Conservation (phyloP, 345 rosid genomes). For the thale cress (Arabidopsis thaliana) region DNA sequence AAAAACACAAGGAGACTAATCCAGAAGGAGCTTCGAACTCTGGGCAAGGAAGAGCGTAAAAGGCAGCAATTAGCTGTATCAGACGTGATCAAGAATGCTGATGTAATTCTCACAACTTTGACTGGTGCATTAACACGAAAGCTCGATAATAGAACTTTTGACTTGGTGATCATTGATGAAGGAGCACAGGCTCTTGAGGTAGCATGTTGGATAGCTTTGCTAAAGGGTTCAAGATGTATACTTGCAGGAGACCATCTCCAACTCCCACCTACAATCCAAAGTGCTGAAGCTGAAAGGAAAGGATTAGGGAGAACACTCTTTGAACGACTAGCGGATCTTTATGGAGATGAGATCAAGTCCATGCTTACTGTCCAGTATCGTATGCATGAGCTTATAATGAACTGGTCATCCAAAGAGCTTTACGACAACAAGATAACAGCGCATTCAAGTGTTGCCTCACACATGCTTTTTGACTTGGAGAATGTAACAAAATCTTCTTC, state of each 20-base stretch:
- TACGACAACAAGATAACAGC: constrained; percentile 78
- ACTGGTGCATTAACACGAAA: constrained; percentile 85
- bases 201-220: constrained; percentile 92
- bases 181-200: constrained; percentile 99
- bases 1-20: constrained; percentile 77
- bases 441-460: constrained; percentile 85
- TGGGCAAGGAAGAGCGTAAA: constrained; percentile 91
- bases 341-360: constrained; percentile 77
- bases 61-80: constrained; percentile 95
- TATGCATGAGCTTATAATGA: constrained; percentile 97
- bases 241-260: constrained; percentile 98
- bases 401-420: constrained; percentile 95
- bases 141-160: constrained; percentile 73
- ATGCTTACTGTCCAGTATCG: constrained; percentile 98
- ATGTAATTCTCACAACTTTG: constrained; percentile 85
- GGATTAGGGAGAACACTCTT: constrained; percentile 95
- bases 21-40: constrained; percentile 82
- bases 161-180: constrained; percentile 95
- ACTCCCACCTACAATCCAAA: constrained; percentile 95
- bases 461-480: constrained; percentile 83
- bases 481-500: constrained; percentile 66
- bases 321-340: constrained; percentile 83
- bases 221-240: constrained; percentile 91
- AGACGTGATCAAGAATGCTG: constrained; percentile 84
- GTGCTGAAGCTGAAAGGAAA: constrained; percentile 92